These are phyloP conservation scores for Eugenia klotzschiana DNA, from an alignment of 441 rosid species.

Conservation along the genomic window DNA sequence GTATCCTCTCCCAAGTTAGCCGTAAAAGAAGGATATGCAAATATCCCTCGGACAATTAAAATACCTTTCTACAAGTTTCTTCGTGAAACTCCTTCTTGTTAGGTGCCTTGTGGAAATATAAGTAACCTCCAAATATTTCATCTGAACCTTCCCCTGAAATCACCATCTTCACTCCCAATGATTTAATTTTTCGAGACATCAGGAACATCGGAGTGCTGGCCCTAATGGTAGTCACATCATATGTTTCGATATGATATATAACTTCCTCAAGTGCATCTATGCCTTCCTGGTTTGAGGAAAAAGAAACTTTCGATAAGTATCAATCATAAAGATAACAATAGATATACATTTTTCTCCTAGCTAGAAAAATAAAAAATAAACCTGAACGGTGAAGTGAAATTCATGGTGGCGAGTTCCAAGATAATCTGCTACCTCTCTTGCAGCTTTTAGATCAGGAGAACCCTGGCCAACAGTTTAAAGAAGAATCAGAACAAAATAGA, in stretches of 20 bases:
- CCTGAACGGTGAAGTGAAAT: conserved; percentile 94
- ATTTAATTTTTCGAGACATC: conserved; percentile 94
- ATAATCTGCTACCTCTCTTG: conserved; percentile 91
- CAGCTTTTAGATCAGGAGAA: conserved; percentile 90
- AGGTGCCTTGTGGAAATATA: conserved; percentile 98
- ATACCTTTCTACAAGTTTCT: conserved; percentile 92
- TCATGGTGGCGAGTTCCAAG: conserved; percentile 92
- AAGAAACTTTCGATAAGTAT: neutral
- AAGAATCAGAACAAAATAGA: neutral
- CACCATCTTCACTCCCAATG: conserved; percentile 98
- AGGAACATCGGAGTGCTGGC: conserved; percentile 99
- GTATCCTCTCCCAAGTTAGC: neutral
- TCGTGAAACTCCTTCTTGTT: conserved; percentile 86
- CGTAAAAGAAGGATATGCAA: neutral
- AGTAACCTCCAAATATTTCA: conserved; percentile 93
- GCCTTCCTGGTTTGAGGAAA: conserved; percentile 57
- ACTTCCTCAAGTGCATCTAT: conserved; percentile 96
- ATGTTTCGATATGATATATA: conserved; percentile 87
- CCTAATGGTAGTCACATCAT: conserved; percentile 92
- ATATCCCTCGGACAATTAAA: neutral
- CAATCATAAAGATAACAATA: neutral
- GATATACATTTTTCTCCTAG: neutral
- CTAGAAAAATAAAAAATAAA: conserved; percentile 1
- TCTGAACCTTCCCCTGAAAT: conserved; percentile 98
- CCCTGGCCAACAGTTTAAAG: conserved; percentile 29